Conservation (phyloP, 2,329 filamentous ascomycete genomes). For the Chaetomium olivaceum region DNA sequence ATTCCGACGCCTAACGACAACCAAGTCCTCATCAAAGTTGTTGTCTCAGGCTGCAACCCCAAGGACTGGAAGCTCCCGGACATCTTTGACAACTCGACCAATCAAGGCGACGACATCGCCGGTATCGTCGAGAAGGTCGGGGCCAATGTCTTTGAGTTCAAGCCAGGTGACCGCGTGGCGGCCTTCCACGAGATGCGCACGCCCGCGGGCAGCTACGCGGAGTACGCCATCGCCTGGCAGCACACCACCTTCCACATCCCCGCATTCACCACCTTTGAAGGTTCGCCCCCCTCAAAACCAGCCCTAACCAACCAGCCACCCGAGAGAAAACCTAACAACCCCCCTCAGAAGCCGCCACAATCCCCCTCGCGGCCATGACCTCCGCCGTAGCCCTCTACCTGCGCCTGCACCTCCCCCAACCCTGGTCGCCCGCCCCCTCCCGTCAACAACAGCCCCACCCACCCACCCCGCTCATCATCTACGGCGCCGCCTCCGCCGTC, state of each 20-base stretch:
- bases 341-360: constrained; percentile 41
- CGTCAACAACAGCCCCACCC: not conserved
- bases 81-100: constrained; percentile 34
- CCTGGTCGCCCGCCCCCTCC: constrained; percentile 35
- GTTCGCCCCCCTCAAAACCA: not conserved
- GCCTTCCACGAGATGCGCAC: constrained; percentile 49
- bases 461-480: constrained; percentile 47
- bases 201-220: constrained; percentile 42
- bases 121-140: constrained; percentile 57
- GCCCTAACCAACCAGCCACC: too few relatives aligned
- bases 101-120: constrained; percentile 58
- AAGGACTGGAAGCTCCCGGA: constrained; percentile 49
- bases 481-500: constrained; percentile 57
- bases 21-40: constrained; percentile 46
- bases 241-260: constrained; percentile 48
- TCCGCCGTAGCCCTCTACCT: constrained; percentile 44
- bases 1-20: constrained; percentile 42
- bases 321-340: not conserved
- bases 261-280: constrained; percentile 40
- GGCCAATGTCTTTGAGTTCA: constrained; percentile 57
- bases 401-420: constrained; percentile 42
- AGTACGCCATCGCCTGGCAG: constrained; percentile 46
- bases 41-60: constrained; percentile 48
- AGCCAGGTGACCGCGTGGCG: constrained; percentile 56
- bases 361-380: constrained; percentile 48